phyloP scores from a whole-genome alignment of 164 flowering plant genomes.

The Liriodendron chinense region DNA sequence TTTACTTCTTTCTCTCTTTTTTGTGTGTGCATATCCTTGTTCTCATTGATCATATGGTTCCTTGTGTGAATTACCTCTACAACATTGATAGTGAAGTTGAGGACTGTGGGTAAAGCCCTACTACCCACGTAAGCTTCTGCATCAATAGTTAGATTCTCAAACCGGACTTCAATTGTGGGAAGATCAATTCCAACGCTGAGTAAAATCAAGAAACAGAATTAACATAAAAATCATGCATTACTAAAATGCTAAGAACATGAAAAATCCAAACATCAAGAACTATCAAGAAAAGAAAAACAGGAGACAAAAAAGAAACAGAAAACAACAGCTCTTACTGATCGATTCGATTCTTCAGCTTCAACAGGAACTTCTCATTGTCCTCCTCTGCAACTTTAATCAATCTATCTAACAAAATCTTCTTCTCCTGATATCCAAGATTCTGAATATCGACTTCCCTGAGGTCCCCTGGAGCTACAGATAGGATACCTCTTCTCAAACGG shows the following conservation, averaged over 20 bases:
- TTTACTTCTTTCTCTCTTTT: too few relatives aligned
- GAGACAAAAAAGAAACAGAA: not conserved
- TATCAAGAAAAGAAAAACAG: not conserved
- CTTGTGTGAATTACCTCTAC: constrained; percentile 8
- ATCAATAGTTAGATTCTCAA: constrained; percentile 62
- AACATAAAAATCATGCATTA: not conserved
- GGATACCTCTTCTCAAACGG: constrained; percentile 18
- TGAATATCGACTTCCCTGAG: constrained; percentile 70
- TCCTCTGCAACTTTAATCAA: constrained; percentile 79
- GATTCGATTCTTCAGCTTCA: constrained; percentile 62
- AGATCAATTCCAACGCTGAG: constrained; percentile 73
- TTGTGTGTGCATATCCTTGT: too few relatives aligned
- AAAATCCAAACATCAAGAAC: not conserved
- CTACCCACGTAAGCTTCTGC: constrained; percentile 67
- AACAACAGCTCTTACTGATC: constrained; percentile 48
- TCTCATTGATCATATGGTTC: too few relatives aligned
- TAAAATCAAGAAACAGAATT: not conserved
- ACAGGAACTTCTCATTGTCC: constrained; percentile 85
- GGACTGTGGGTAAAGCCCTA: constrained; percentile 76
- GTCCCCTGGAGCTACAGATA: constrained; percentile 1
- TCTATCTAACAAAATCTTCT: constrained; percentile 65
- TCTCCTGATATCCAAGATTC: constrained; percentile 51
- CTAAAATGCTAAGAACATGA: not conserved
- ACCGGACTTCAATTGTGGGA: constrained; percentile 85
- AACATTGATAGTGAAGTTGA: constrained; percentile 28